Base-by-base conservation (phyloP, 768 basidiomycete genomes). In the Strobilomyces dryophilus region DNA sequence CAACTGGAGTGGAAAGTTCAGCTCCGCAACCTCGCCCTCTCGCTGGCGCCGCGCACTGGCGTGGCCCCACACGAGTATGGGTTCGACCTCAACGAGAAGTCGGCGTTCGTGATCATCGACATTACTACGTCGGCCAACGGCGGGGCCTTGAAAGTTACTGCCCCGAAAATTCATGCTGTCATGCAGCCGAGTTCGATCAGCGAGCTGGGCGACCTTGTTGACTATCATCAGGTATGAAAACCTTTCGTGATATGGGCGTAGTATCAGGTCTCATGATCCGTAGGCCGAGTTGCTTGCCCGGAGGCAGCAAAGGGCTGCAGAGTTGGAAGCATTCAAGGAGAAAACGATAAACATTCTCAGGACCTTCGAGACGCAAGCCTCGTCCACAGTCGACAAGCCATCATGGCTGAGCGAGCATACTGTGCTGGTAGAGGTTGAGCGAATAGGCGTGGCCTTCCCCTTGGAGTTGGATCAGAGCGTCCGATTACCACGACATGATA, bases 171-270 rank as follows among this genome's bases (percentile, higher is more conserved):
- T 3, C 92, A 98, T 62, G 93, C 95, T 1, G 89, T 95, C 32
- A 86, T 97, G 87, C 93, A 94, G 66, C 87, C 95, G 10, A 91
- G 90, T 57, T 95, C 95, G 0, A 85, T 98, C 47, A 87, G 87
- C 20, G 90, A 95, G 65, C 74, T 98, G 8, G 90, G 87, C 15
- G 95, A 98, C 65, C 91, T 93, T 57, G 69, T 92, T 37, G 92
- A 95, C 64, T 79, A 92, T 60, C 74, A 92, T 39, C 91, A 90
- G 78, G 91, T 87, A 72, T 55, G 51, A 9, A 32, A 26, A 9
- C 27, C 29, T 49, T 15, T 10, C 6, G 5, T 15, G 17, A n/a
- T 24, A 24, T 18, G 27, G 3, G 10, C 27, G 8, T 29, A 18
- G 4, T 57, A 29, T 29, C 29, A 29, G 45, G 14, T 44, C 60